Evolutionary conservation across 306 rosid species (phyloP), one percentile per base, ranked within the genome.

Genomic region (Echinosophora koreensis): DNA sequence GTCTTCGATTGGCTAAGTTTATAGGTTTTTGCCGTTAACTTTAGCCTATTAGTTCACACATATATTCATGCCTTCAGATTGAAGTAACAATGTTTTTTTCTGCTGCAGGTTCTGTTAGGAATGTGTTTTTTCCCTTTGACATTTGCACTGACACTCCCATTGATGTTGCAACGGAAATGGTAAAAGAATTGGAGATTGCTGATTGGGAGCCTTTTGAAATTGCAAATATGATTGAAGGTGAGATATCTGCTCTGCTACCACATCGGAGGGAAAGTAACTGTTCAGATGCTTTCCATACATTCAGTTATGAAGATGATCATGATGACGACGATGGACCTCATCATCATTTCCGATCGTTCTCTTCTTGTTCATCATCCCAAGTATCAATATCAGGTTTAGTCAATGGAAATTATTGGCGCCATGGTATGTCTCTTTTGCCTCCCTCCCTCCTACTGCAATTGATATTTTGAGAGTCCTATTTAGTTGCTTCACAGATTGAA

Each of bases 181-280:
- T 94, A 80, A 94, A 86, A 80, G 98, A 94, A 82, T 83, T 94
- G 86, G 98, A 91, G 79, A 91, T 94, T 47, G 61, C 66, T 35
- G 96, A 88, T 83, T 88, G 94, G 98, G 97, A 87, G 68, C 98
- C 98, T 30, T 90, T 44, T 59, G 98, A 90, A 81, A 94, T 94
- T 73, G 97, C 98, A 5, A 84, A 83, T 62, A 91, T 91, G 98
- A 94, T 94, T 41, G 91, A 94, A 74, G 92, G 86, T 64, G 98
- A 91, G 79, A 89, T 93, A 65, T 90, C 90, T 56, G 87, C 90
- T 66, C 74, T 91, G 30, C 72, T 87, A 65, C 98, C 98, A 18
- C 78, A 78, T 63, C 75, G 88, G 87, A 86, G 82, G 76, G 55
- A 51, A 69, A 59, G 66, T 56, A 77, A 73, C 35, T 54, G 18